These are phyloP conservation scores for Colletotrichum tropicale DNA, from an alignment of 2,329 filamentous ascomycete species.

Conservation along the genomic window DNA sequence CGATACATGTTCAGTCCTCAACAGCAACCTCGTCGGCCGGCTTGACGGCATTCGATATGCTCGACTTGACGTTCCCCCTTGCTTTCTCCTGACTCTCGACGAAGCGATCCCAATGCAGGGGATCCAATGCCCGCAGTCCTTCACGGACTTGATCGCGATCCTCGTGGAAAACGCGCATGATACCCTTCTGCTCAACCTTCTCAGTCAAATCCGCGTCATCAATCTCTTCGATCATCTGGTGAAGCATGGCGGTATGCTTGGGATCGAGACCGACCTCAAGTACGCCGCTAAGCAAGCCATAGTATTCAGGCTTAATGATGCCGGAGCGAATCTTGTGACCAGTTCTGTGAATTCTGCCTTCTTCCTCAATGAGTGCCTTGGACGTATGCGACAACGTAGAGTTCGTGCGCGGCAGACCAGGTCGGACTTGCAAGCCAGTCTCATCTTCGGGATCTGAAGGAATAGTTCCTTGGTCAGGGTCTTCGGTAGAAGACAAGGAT, in stretches of 20 bases:
- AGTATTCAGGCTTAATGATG: constrained; percentile 56
- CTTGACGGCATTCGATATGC: constrained; percentile 30
- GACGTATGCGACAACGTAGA: constrained; percentile 56
- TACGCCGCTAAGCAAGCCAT: constrained; percentile 51
- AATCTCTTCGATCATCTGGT: constrained; percentile 67
- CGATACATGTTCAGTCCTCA: constrained; percentile 33
- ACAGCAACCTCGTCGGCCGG: constrained; percentile 45
- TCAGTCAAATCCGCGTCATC: constrained; percentile 62
- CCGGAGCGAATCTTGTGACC: constrained; percentile 62
- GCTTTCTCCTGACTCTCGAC: constrained; percentile 66
- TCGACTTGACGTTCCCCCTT: constrained; percentile 52
- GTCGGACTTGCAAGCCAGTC: constrained; percentile 43
- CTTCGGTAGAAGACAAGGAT: constrained; percentile 36
- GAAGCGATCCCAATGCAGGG: constrained; percentile 68
- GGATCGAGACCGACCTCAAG: constrained; percentile 57
- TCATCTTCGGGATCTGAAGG: constrained; percentile 57
- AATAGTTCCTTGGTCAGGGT: constrained; percentile 37
- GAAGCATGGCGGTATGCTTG: constrained; percentile 56
- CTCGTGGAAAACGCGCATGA: constrained; percentile 65
- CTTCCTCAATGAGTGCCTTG: constrained; percentile 59
- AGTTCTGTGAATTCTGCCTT: constrained; percentile 59
- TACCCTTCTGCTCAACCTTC: constrained; percentile 61
- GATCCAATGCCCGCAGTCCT: constrained; percentile 63
- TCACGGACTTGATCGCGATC: constrained; percentile 55
- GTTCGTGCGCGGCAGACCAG: constrained; percentile 53